Evolutionary conservation across 2,329 filamentous ascomycete genomes (phyloP), one percentile per base, ranked within the genome.

Genomic region (Diaporthe eres): DNA sequence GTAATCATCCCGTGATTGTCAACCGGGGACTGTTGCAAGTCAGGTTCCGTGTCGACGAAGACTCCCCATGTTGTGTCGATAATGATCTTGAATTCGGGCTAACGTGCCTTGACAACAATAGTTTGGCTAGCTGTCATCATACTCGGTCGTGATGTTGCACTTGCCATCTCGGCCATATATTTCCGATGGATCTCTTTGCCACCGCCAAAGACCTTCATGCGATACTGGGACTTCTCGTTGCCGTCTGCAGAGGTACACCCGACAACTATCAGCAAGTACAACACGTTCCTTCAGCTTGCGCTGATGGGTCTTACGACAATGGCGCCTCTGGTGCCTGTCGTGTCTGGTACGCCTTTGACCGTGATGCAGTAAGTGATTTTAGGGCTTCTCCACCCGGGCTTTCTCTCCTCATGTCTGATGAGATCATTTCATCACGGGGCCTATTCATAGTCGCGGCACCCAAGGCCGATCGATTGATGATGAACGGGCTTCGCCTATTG

Each of bases 181-280:
- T 98, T 97, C 84, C 93, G 97, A 78, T 98, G 95, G 91, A 97
- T 98, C 79, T 97, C 95, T 2, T 89, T 99, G 8, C 97, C 97
- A 0, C 93, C 94, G 0, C 97, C 97, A 2, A 98, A 98, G 86
- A 98, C 97, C 0, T 94, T 98, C 84, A 86, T 90, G 25, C 89
- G 97, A 25, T 99, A 98, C 85, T 99, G 97, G 97, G 97, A 99
- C 85, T 98, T 99, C 82, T 96, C 94, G 4, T 89, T 99, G 19
- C 97, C 95, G 2, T 94, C 92, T 53, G 95, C 95, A 3, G 94
- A 97, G 84, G 95, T 97, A 8, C 93, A 92, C 76, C 95, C 95
- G 1, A 97, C 95, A 0, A 93, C 90, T 1, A 94, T 97, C 77
- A 95, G 93, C 85, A 97, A 97, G 87, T 93, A 95, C 84, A 99